Percentiles rank a stretch among this genome's conserved stretches.
Evolutionary conservation across 768 basidiomycete species (phyloP).

Genomic region (Candolleomyces efflorescens): DNA sequence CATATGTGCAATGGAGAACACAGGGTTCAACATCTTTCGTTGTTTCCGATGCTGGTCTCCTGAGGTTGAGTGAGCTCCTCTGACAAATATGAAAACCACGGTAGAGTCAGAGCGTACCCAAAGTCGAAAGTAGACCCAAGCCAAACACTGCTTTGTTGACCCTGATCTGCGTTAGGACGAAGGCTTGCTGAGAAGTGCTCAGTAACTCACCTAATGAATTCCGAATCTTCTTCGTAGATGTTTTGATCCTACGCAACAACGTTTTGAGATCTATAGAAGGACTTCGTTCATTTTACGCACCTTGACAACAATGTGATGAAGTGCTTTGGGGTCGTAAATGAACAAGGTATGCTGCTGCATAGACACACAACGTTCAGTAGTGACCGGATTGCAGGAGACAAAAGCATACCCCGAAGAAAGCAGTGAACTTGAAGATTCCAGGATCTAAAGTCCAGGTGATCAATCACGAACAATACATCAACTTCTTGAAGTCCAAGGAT

Average conservation of each 20-base stretch:
- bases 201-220: conserved; percentile 5
- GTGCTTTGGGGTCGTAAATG: conserved; percentile 40
- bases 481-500: too few species aligned
- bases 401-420: too few species aligned
- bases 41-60: conserved; percentile 40
- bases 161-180: conserved; percentile 3
- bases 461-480: too few species aligned
- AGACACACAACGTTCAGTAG: too few species aligned
- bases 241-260: conserved; percentile 24
- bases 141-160: conserved; percentile 4
- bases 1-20: conserved; percentile 33
- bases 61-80: conserved; percentile 7
- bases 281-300: conserved; percentile 12
- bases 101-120: conserved; percentile 3
- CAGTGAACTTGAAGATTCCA: too few species aligned
- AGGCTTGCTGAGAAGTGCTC: conserved; percentile 10
- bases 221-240: conserved; percentile 15
- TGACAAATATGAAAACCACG: not conserved
- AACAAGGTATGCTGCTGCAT: conserved; percentile 22
- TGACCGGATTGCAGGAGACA: too few species aligned
- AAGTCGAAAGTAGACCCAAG: conserved; percentile 9
- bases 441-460: too few species aligned
- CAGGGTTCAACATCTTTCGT: conserved; percentile 35
- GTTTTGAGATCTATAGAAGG: not conserved
- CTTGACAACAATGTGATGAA: conserved; percentile 44